Percentiles rank a stretch among this genome's conserved stretches.
Evolutionary conservation across 805 yeast genomes (phyloP).

Genomic region (Saturnispora dispora): DNA sequence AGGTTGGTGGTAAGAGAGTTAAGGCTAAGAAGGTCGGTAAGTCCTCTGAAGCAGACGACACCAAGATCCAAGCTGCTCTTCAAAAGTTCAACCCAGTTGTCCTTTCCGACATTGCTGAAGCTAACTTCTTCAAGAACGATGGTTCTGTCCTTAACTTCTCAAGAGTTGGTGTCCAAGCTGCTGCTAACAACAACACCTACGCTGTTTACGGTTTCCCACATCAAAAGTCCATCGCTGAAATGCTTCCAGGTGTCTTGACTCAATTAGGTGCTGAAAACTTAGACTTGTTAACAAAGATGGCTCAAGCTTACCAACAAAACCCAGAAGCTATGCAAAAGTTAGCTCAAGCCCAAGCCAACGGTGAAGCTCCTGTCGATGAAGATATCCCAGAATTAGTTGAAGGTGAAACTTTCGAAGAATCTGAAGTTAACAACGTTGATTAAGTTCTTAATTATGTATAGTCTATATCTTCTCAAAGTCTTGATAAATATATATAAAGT

Average conservation of each 20-base stretch:
- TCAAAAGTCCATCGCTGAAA: conserved; percentile 84
- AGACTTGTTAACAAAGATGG: conserved; percentile 79
- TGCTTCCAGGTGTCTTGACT: conserved; percentile 89
- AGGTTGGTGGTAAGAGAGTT: conserved; percentile 83
- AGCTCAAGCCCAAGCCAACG: conserved; percentile 27
- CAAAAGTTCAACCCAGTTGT: conserved; percentile 85
- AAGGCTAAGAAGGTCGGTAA: conserved; percentile 72
- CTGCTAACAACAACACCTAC: conserved; percentile 82
- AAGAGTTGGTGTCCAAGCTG: conserved; percentile 93
- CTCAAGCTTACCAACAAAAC: conserved; percentile 68
- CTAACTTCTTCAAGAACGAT: conserved; percentile 94
- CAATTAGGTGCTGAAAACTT: conserved; percentile 95
- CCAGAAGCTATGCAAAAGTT: conserved; percentile 28
- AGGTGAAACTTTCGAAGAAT: conserved; percentile 74
- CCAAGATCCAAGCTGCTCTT: conserved; percentile 82
- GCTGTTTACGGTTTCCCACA: conserved; percentile 93
- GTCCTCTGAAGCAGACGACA: conserved; percentile 73
- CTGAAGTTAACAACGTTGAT: conserved; percentile 17
- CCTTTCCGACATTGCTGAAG: conserved; percentile 87
- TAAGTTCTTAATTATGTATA: neutral
- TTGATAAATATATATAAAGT: conserved; percentile 1
- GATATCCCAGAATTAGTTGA: conserved; percentile 76
- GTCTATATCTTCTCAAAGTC: neutral
- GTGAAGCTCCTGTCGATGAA: conserved; percentile 39
- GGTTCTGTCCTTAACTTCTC: conserved; percentile 94